A percentile compares a stretch with the other conserved stretches of the same genome.
phyloP scores from a whole-genome alignment of 108 stramenopile species.

The Pseudonitzschia pungens region DNA sequence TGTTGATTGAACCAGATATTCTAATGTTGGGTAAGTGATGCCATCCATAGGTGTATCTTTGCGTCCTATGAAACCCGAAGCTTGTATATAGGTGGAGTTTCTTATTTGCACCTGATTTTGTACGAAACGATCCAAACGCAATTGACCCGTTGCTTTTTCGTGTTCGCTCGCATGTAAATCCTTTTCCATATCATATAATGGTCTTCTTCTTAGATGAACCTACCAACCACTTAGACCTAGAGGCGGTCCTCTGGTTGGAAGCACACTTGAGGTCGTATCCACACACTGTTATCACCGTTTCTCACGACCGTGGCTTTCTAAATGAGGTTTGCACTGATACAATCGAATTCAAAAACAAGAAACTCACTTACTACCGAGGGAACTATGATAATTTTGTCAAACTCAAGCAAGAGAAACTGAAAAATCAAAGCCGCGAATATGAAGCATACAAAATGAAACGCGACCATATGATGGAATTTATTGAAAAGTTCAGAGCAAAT shows the following conservation, averaged over 20 bases:
- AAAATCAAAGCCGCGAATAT: conserved; percentile 88
- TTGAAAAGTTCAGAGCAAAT: conserved; percentile 94
- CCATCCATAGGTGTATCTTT: background rate
- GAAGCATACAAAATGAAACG: conserved; percentile 92
- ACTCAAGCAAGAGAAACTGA: conserved; percentile 74
- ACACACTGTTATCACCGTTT: conserved; percentile 93
- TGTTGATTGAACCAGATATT: conserved; percentile 63
- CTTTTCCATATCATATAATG: too few species aligned
- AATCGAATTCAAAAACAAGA: conserved; percentile 81
- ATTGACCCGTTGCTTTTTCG: too few species aligned
- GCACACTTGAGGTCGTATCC: conserved; percentile 74
- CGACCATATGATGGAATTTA: conserved; percentile 99
- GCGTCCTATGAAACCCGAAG: too few species aligned
- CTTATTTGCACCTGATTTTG: too few species aligned
- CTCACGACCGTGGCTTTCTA: conserved; percentile 95
- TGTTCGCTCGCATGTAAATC: too few species aligned
- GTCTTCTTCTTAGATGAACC: conserved; percentile 28
- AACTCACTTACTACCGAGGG: conserved; percentile 92
- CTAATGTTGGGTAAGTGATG: conserved; percentile 22
- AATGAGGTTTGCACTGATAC: conserved; percentile 93
- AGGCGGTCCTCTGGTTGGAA: conserved; percentile 96
- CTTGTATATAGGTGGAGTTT: too few species aligned
- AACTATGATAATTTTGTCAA: conserved; percentile 95
- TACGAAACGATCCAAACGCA: too few species aligned
- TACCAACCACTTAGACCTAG: conserved; percentile 86